A percentile compares a stretch with the other conserved stretches of the same genome.
phyloP scores from a whole-genome alignment of 1,284 basidiomycete species.

The Melampsora americana region DNA sequence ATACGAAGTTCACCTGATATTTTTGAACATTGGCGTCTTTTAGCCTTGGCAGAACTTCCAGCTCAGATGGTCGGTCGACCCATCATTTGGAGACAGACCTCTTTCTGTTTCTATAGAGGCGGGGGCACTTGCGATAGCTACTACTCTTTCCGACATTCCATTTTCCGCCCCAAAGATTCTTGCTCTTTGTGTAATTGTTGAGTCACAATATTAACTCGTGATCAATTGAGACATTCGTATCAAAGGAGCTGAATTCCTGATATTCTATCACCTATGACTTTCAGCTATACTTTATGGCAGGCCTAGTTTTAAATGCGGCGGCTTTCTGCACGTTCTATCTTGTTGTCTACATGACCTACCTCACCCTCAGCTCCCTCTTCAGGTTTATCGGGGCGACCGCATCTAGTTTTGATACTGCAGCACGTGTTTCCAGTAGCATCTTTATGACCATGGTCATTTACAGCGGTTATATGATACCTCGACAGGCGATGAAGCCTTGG shows the following conservation, averaged over 20 bases:
- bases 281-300: constrained; percentile 54
- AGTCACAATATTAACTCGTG: neutral
- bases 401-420: constrained; percentile 5
- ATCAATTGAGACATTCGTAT: constrained; percentile 65
- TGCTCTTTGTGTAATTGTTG: constrained; percentile 56
- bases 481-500: constrained; percentile 57
- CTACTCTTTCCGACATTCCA: constrained; percentile 57
- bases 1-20: neutral
- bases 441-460: constrained; percentile 26
- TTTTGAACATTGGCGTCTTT: no score
- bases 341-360: constrained; percentile 40
- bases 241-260: neutral
- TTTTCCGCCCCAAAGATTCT: constrained; percentile 58
- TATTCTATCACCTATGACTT: neutral
- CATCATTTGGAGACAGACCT: constrained; percentile 63
- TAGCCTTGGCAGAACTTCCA: neutral
- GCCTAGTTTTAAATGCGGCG: constrained; percentile 56
- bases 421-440: neutral
- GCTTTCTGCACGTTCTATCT: constrained; percentile 60
- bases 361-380: constrained; percentile 55
- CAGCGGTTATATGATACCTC: constrained; percentile 47
- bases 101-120: constrained; percentile 75
- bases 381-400: constrained; percentile 56
- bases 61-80: constrained; percentile 53
- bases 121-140: constrained; percentile 70